These are phyloP conservation scores for Symmetrospora coprosmae DNA, from an alignment of 768 basidiomycete species.

Conservation along the genomic window DNA sequence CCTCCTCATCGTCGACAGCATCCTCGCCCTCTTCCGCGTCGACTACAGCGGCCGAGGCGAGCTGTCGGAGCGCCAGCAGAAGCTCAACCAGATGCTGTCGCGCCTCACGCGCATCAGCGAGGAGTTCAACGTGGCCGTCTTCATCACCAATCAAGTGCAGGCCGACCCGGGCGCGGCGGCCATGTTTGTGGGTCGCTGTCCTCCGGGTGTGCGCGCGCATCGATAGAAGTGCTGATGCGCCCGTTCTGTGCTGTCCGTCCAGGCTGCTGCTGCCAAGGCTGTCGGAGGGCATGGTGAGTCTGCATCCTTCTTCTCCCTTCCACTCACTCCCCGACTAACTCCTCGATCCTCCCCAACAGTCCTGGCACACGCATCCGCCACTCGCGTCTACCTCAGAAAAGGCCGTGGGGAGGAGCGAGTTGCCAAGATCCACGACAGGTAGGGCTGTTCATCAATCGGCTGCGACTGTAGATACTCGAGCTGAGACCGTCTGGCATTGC, in stretches of 20 bases:
- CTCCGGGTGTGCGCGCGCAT: neutral
- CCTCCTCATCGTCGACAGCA: constrained; percentile 64
- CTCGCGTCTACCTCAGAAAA: constrained; percentile 26
- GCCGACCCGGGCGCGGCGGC: constrained; percentile 89
- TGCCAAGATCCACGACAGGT: constrained; percentile 12
- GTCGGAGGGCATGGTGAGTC: constrained; percentile 27
- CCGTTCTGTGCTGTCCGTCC: neutral
- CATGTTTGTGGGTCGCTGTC: constrained; percentile 47
- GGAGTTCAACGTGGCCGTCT: constrained; percentile 53
- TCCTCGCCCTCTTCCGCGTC: constrained; percentile 78
- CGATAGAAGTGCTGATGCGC: no score
- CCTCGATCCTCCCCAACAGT: neutral
- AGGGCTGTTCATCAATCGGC: neutral
- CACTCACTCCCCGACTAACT: neutral
- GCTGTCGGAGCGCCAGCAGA: constrained; percentile 46
- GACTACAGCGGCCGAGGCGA: constrained; percentile 90
- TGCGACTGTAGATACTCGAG: neutral
- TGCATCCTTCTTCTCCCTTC: neutral
- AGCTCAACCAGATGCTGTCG: constrained; percentile 89
- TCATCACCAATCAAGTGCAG: constrained; percentile 88
- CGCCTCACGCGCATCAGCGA: constrained; percentile 81
- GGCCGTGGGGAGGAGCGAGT: constrained; percentile 26
- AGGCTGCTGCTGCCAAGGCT: constrained; percentile 65
- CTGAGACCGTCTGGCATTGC: neutral
- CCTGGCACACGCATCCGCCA: constrained; percentile 24